A percentile compares a stretch with the other conserved stretches of the same genome.
Conservation (phyloP, 2,329 filamentous ascomycete genomes). For the Fusarium globosum region DNA sequence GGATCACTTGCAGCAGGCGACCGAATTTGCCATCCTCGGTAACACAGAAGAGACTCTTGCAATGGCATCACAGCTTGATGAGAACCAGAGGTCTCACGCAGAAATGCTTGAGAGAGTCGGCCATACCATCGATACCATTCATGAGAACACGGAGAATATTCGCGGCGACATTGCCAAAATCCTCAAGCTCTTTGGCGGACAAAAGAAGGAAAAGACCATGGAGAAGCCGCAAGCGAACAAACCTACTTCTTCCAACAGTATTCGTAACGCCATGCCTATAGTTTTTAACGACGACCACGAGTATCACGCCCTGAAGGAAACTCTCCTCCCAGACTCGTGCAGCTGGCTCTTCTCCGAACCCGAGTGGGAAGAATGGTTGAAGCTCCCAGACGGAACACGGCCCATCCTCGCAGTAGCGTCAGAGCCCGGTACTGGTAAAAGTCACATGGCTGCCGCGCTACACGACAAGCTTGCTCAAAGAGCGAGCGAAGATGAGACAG, state of each 20-base stretch:
- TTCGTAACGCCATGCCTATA: slow-evolving; percentile 40
- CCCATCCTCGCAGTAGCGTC: slow-evolving; percentile 46
- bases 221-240: slow-evolving; percentile 38
- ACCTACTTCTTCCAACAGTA: slow-evolving; percentile 33
- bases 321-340: slow-evolving; percentile 45
- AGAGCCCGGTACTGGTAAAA: slow-evolving; percentile 49
- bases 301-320: slow-evolving; percentile 46
- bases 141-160: slow-evolving; percentile 44
- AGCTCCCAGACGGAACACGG: not conserved
- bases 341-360: slow-evolving; percentile 47
- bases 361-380: slow-evolving; percentile 45
- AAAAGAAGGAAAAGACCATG: slow-evolving; percentile 29
- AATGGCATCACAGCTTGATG: slow-evolving; percentile 43
- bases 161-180: slow-evolving; percentile 44
- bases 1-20: slow-evolving; percentile 46
- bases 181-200: slow-evolving; percentile 39
- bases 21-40: slow-evolving; percentile 49
- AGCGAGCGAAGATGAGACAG: slow-evolving; percentile 23
- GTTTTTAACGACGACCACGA: slow-evolving; percentile 42
- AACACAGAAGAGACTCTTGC: slow-evolving; percentile 48
- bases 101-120: slow-evolving; percentile 44
- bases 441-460: slow-evolving; percentile 43
- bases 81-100: slow-evolving; percentile 42
- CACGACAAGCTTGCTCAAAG: slow-evolving; percentile 34
- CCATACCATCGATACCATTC: slow-evolving; percentile 42